Base-by-base conservation (phyloP, 225 moss, liverwort and hornwort species). In the Pseudoscleropodium purum region DNA sequence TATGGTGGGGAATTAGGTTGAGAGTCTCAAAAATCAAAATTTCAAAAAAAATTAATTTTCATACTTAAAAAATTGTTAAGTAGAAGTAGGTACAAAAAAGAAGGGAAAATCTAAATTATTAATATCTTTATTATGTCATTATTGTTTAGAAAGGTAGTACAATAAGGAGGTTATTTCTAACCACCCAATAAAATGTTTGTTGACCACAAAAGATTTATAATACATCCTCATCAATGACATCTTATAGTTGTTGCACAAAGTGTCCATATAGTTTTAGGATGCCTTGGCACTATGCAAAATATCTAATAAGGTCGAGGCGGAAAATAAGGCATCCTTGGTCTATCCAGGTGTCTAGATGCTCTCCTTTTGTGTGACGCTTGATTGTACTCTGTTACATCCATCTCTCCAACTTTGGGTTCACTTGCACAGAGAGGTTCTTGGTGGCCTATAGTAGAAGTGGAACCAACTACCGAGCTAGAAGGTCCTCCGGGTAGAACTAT, bases 401-500 rank as follows among this genome's bases (percentile, higher is more conserved):
- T 23, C 7, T n/a, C 68, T n/a, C 37, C 13, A 37, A 68, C 68
- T 37, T 37, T 6, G 2, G 1, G 3, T 2, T 73, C 73, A 45
- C 29, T 45, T 16, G 3, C 6, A 73, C 0, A 2, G 0, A 17
- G 29, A 74, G 45, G 17, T 45, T 45, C 30, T 30, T 74, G 29
- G 30, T 45, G 17, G 29, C 74, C 45, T 74, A 17, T 0, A 15
- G 0, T 10, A 30, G 5, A 43, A 5, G 43, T 43, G 3, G 43
- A 29, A 74, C 18, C 45, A 29, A 23, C 18, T 47, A 27, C 2
- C 0, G 0, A 73, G 27, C 43, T 43, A 43, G 0, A 6, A 73
- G 16, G 43, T 43, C 0, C 9, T 73, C 2, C 1, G 0, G 0
- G 17, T 73, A 0, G 5, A 43, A 9, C 9, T 5, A 26, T 9